phyloP scores from a whole-genome alignment of 2,329 filamentous ascomycete species.

The Juglanconis oblonga region DNA sequence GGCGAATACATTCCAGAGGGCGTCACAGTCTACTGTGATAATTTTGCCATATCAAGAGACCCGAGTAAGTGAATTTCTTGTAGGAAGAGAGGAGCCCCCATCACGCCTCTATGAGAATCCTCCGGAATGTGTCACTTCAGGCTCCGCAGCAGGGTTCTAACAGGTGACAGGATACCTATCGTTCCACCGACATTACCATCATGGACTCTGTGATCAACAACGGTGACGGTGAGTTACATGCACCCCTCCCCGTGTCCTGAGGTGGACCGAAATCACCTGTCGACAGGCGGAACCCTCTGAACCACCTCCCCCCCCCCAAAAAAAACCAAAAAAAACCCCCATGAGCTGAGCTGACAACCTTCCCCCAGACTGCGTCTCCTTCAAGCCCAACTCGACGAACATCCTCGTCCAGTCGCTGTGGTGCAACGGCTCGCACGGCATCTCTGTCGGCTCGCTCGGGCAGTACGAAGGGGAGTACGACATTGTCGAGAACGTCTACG shows the following conservation, averaged over 20 bases:
- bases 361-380: slow-evolving; percentile 60
- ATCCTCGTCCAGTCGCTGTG: slow-evolving; percentile 64
- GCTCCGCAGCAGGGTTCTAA: too few species aligned
- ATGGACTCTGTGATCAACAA: slow-evolving; percentile 64
- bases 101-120: too few species aligned
- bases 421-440: slow-evolving; percentile 70
- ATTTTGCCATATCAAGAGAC: slow-evolving; percentile 3
- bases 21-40: slow-evolving; percentile 3
- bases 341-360: neutral
- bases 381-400: slow-evolving; percentile 71
- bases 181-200: slow-evolving; percentile 58
- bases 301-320: neutral
- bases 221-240: slow-evolving; percentile 48
- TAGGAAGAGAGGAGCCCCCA: too few species aligned
- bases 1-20: slow-evolving; percentile 17
- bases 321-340: too few species aligned
- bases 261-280: too few species aligned
- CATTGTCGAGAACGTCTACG: slow-evolving; percentile 66
- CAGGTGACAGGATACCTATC: slow-evolving; percentile 61
- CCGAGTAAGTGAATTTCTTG: neutral
- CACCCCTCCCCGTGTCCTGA: too few species aligned
- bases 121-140: too few species aligned
- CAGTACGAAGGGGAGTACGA: slow-evolving; percentile 64
- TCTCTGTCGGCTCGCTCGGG: slow-evolving; percentile 68
- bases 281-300: too few species aligned